phyloP scores from a whole-genome alignment of 352 stramenopile species.

The Achlya hypogyna region DNA sequence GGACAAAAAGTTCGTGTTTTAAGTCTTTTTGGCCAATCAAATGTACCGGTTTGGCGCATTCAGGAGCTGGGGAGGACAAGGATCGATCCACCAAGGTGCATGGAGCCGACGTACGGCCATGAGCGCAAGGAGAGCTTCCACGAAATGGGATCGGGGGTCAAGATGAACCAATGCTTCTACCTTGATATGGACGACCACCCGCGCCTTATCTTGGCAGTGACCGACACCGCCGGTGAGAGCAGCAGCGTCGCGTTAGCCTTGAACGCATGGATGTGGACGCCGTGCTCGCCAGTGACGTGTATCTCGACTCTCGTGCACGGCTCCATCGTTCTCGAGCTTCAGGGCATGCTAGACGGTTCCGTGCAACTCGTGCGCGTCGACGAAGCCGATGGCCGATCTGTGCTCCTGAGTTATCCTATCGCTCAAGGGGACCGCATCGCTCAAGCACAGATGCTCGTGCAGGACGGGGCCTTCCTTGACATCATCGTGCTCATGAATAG shows the following conservation, averaged over 20 bases:
- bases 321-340: not conserved
- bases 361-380: constrained; percentile 1
- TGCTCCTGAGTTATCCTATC: constrained; percentile 2
- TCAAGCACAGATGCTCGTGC: not conserved
- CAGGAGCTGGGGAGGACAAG: too few relatives aligned
- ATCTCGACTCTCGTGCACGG: not conserved
- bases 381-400: not conserved
- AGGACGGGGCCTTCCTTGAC: not conserved
- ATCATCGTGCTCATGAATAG: constrained; percentile 14
- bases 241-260: not conserved
- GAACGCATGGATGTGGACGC: not conserved
- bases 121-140: not conserved
- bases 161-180: constrained; percentile 10
- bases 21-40: too few relatives aligned
- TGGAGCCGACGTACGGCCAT: not conserved
- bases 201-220: not conserved
- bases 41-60: too few relatives aligned
- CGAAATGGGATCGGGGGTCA: not conserved
- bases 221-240: not conserved
- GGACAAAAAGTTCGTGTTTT: too few relatives aligned
- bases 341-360: not conserved
- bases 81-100: not conserved
- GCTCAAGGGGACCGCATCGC: constrained; percentile 4
- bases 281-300: not conserved
- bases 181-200: not conserved